phyloP scores from a whole-genome alignment of 148 eudicot species.

The Chenopodium formosanum region DNA sequence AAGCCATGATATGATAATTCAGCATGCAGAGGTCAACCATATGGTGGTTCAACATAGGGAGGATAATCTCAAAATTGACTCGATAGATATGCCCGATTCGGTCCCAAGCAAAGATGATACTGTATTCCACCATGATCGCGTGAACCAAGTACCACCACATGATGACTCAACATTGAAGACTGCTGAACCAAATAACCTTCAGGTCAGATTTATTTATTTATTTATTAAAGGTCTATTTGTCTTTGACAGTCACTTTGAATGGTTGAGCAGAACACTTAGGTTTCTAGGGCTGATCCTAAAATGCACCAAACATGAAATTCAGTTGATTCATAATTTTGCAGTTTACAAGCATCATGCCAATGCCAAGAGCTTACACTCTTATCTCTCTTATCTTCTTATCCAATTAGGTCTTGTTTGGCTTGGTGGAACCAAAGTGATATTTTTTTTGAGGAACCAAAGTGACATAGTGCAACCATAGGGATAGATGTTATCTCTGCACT shows the following conservation, averaged over 20 bases:
- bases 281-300: background rate
- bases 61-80: conserved; percentile 11
- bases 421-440: background rate
- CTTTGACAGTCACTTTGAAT: background rate
- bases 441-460: no score
- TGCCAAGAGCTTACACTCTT: background rate
- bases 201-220: conserved; percentile 35
- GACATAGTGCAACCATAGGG: background rate
- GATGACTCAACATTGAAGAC: conserved; percentile 12
- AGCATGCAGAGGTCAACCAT: conserved; percentile 16
- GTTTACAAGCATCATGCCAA: background rate
- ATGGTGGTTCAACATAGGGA: conserved; percentile 24
- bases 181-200: conserved; percentile 22
- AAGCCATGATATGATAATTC: conserved; percentile 16
- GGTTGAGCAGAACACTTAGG: background rate
- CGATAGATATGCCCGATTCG: conserved; percentile 27
- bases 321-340: background rate
- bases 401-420: no score
- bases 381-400: background rate
- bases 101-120: conserved; percentile 18
- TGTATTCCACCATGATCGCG: conserved; percentile 10
- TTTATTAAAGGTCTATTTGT: background rate
- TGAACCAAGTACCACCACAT: conserved; percentile 15
- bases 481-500: background rate
- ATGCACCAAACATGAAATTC: background rate